A percentile compares a stretch with the other conserved stretches of the same genome.
phyloP scores from a whole-genome alignment of 257 asterid species.

The Jaltomata sinuosa region DNA sequence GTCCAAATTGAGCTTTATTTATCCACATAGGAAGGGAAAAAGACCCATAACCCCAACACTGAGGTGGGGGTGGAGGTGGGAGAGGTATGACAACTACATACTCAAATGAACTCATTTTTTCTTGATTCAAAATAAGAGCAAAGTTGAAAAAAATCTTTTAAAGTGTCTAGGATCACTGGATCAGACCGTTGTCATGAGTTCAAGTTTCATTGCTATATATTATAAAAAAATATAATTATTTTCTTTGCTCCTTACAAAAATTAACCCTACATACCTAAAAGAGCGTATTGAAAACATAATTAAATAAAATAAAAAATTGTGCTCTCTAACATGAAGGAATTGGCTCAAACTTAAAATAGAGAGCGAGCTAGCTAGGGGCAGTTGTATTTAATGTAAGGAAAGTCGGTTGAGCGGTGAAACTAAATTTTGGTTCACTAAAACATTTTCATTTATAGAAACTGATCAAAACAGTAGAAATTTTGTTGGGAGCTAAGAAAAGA shows the following conservation, averaged over 20 bases:
- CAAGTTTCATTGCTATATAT: not conserved
- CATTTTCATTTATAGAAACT: not conserved
- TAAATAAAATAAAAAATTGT: not conserved
- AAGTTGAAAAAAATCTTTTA: not conserved
- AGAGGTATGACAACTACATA: not conserved
- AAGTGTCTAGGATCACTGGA: not conserved
- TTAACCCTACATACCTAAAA: not conserved
- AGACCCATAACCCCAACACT: no score
- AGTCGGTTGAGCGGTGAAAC: constrained; percentile 1
- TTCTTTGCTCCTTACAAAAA: not conserved
- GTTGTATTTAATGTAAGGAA: not conserved
- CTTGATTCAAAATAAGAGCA: not conserved
- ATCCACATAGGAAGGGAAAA: no score
- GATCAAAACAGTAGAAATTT: not conserved
- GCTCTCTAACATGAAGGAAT: not conserved
- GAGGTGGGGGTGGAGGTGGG: no score
- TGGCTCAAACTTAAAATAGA: not conserved
- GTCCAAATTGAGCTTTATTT: no score
- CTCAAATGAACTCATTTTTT: not conserved
- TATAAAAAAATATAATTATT: not conserved
- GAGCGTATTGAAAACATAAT: not conserved
- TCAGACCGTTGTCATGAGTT: no score
- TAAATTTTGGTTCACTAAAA: not conserved
- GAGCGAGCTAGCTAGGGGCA: not conserved
- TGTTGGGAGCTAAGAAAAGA: not conserved